These are phyloP conservation scores for Fagopyrum esculentum DNA, from an alignment of 148 eudicot species.

Conservation along the genomic window DNA sequence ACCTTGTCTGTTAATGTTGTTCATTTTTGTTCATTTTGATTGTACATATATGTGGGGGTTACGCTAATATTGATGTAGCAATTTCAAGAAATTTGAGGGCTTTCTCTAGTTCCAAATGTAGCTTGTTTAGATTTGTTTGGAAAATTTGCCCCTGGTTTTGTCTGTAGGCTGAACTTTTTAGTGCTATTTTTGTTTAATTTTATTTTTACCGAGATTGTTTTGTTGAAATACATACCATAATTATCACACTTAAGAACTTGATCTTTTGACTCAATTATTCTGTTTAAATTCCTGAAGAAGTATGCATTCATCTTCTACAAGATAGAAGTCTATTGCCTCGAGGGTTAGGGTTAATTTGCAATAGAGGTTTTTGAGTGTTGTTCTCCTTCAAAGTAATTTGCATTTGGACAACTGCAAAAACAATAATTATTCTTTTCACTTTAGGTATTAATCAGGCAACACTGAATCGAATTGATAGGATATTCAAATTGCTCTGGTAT, in stretches of 20 bases:
- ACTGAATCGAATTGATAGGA: neutral
- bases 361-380: constrained; percentile 1
- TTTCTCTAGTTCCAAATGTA: neutral
- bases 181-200: neutral
- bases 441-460: neutral
- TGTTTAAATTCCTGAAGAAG: neutral
- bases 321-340: neutral
- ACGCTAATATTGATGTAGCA: neutral
- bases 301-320: neutral
- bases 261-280: neutral
- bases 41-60: neutral
- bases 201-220: neutral
- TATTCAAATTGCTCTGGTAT: neutral
- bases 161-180: neutral
- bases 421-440: neutral
- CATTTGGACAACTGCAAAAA: neutral
- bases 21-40: neutral
- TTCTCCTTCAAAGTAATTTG: neutral
- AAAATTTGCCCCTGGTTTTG: neutral
- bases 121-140: neutral
- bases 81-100: neutral
- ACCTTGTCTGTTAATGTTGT: neutral
- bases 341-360: neutral
- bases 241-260: too few species aligned
- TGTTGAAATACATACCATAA: neutral